These are phyloP conservation scores for Lobulomyces angularis DNA, from an alignment of 192 early-diverging fungal genomes.

Conservation along the genomic window DNA sequence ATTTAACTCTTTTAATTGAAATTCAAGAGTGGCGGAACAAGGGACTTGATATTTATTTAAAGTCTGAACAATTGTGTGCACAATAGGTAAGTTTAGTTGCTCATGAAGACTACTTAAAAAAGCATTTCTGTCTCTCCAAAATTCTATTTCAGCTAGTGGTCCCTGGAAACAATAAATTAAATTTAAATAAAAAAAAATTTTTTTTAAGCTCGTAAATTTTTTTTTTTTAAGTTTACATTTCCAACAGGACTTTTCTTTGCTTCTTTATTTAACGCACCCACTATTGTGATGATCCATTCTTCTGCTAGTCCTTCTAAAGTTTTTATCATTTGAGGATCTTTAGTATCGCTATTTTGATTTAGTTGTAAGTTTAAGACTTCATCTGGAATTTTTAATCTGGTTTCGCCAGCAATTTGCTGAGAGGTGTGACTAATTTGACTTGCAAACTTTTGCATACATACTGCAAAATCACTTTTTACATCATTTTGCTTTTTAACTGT, in stretches of 20 bases:
- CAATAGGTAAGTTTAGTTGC: conserved; percentile 44
- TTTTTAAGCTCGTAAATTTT: not conserved
- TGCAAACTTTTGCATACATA: conserved; percentile 38
- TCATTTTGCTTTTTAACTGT: conserved; percentile 11
- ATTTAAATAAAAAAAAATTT: conserved; percentile 1
- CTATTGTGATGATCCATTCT: conserved; percentile 45
- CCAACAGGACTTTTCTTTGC: conserved; percentile 34
- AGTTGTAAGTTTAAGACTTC: conserved; percentile 16
- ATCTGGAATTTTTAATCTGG: conserved; percentile 39
- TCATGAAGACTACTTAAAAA: conserved; percentile 43
- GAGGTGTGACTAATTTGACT: conserved; percentile 38
- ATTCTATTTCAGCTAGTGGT: conserved; percentile 51
- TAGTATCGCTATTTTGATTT: conserved; percentile 11
- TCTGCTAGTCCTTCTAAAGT: conserved; percentile 32
- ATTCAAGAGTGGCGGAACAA: conserved; percentile 35
- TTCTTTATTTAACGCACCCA: conserved; percentile 31
- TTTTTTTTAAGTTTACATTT: conserved; percentile 18
- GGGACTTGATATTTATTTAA: conserved; percentile 26
- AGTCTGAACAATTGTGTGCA: conserved; percentile 38
- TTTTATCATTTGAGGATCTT: conserved; percentile 17
- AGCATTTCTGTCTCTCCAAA: conserved; percentile 44
- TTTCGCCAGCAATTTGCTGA: conserved; percentile 45
- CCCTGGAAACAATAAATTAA: conserved; percentile 19
- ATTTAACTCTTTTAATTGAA: conserved; percentile 40
- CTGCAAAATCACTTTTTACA: conserved; percentile 27